A percentile compares a stretch with the other conserved stretches of the same genome.
These are phyloP conservation scores for Glaciozyma antarctica DNA, from an alignment of 768 basidiomycete species.

Conservation along the genomic window DNA sequence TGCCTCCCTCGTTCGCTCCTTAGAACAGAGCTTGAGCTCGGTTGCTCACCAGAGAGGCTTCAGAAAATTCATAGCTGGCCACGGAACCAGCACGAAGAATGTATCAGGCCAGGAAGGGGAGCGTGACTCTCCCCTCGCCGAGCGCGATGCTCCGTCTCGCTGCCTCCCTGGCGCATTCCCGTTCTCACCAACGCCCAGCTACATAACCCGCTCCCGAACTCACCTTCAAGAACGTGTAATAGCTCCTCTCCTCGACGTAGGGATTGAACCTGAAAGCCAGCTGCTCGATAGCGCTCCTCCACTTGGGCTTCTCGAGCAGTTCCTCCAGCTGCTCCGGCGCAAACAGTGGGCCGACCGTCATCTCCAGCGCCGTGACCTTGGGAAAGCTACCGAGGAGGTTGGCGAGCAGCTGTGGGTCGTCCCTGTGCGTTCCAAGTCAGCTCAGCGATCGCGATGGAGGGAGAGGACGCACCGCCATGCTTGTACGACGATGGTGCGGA, in stretches of 20 bases:
- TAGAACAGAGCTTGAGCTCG: not conserved
- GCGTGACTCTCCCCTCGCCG: too few species aligned
- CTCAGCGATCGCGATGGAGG: not conserved
- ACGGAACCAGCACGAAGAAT: too few species aligned
- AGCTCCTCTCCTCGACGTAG: conserved; percentile 63
- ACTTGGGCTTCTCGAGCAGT: conserved; percentile 46
- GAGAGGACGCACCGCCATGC: conserved; percentile 25
- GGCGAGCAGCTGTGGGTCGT: conserved; percentile 32
- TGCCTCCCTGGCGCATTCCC: too few species aligned
- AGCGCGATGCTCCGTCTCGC: too few species aligned
- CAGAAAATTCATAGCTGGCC: too few species aligned
- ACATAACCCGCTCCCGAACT: conserved; percentile 9
- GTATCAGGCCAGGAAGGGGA: too few species aligned
- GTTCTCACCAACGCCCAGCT: not conserved
- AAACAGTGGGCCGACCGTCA: conserved; percentile 72
- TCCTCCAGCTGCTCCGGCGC: conserved; percentile 71
- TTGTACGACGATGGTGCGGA: conserved; percentile 6
- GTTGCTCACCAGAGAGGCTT: too few species aligned
- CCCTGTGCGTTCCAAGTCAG: conserved; percentile 1
- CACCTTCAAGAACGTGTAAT: conserved; percentile 72
- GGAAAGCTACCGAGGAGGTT: conserved; percentile 52
- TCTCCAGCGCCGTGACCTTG: conserved; percentile 45
- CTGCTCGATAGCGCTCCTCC: conserved; percentile 46
- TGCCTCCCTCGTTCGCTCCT: not conserved
- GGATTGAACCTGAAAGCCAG: conserved; percentile 69